phyloP scores from a whole-genome alignment of 805 yeast genomes.

The Saccharomycopsis amapae region DNA sequence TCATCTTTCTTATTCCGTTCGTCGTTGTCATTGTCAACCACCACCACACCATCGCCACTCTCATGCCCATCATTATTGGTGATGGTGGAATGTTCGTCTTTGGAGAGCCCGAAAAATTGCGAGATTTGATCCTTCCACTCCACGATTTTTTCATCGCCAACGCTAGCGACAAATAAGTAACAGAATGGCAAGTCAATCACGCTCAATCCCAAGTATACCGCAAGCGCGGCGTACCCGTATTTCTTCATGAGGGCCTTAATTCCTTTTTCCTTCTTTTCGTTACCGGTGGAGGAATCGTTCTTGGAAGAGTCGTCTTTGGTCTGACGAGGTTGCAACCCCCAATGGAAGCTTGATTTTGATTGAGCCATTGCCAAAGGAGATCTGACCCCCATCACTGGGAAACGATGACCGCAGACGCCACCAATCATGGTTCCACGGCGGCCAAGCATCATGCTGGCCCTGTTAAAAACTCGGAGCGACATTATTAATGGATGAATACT shows the following conservation, averaged over 20 bases:
- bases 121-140: slow-evolving; percentile 57
- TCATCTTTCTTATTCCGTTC: slow-evolving; percentile 5
- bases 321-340: too few relatives aligned
- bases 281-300: too few relatives aligned
- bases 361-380: too few relatives aligned
- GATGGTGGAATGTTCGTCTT: slow-evolving; percentile 33
- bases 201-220: slow-evolving; percentile 70
- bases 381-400: too few relatives aligned
- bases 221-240: slow-evolving; percentile 89
- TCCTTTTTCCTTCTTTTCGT: too few relatives aligned
- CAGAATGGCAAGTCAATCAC: slow-evolving; percentile 77
- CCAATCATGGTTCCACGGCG: too few relatives aligned
- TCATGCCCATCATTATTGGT: slow-evolving; percentile 26
- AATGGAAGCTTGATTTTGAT: too few relatives aligned
- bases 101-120: slow-evolving; percentile 55
- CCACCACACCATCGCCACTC: slow-evolving; percentile 6
- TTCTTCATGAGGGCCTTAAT: slow-evolving; percentile 62
- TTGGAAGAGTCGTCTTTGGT: too few relatives aligned
- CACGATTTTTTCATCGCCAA: slow-evolving; percentile 78
- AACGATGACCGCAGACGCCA: too few relatives aligned
- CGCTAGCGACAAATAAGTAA: slow-evolving; percentile 72
- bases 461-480: too few relatives aligned
- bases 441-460: too few relatives aligned
- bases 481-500: too few relatives aligned
- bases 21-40: slow-evolving; percentile 11